Evolutionary conservation across 768 basidiomycete genomes (phyloP).

Genomic region (Trametopsis cervina): DNA sequence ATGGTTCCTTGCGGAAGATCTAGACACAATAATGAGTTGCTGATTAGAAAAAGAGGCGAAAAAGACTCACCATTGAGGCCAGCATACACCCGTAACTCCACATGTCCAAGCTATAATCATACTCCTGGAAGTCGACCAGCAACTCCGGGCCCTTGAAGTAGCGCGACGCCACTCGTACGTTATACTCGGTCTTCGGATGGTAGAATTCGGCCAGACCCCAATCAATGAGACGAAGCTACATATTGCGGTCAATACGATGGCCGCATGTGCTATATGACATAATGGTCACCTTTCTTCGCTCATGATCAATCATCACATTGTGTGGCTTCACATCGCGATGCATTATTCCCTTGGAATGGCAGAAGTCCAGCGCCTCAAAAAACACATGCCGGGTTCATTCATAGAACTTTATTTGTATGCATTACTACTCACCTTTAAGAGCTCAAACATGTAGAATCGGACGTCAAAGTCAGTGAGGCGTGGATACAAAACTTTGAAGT

Average conservation of each 20-base stretch:
- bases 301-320: constrained; percentile 99
- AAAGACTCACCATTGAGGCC: constrained; percentile 83
- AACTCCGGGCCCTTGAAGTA: constrained; percentile 99
- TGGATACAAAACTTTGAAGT: constrained; percentile 95
- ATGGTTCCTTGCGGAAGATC: constrained; percentile 99
- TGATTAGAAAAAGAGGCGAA: neutral
- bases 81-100: constrained; percentile 99
- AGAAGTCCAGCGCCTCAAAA: constrained; percentile 87
- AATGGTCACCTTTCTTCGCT: constrained; percentile 72
- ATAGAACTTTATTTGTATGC: neutral
- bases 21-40: constrained; percentile 24
- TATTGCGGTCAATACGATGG: neutral
- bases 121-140: constrained; percentile 96
- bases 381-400: neutral
- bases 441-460: constrained; percentile 93
- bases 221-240: constrained; percentile 94
- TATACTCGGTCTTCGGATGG: constrained; percentile 96
- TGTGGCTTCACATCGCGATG: constrained; percentile 98
- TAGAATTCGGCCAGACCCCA: constrained; percentile 99
- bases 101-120: constrained; percentile 97
- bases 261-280: neutral
- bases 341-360: constrained; percentile 99
- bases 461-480: constrained; percentile 95
- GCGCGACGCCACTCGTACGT: constrained; percentile 93
- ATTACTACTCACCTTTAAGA: constrained; percentile 69